Percentiles rank a stretch among this genome's conserved stretches.
Evolutionary conservation across 768 basidiomycete species (phyloP).

Genomic region (Mrakia hoshinonis): DNA sequence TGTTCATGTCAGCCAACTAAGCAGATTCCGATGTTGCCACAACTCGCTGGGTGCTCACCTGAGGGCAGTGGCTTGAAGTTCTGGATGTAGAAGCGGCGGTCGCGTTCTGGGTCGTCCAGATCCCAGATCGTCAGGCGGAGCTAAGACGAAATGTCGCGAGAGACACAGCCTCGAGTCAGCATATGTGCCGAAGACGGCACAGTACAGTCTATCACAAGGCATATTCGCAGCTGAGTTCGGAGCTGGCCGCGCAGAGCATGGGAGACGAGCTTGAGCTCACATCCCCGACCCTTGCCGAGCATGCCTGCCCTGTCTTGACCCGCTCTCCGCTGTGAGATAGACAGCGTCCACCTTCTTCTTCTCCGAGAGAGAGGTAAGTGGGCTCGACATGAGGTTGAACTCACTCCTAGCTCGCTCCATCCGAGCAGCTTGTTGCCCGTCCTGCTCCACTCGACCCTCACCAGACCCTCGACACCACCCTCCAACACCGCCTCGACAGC

Average conservation of each 20-base stretch:
- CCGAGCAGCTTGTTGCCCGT: conserved; percentile 60
- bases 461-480: conserved; percentile 71
- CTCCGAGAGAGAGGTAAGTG: no score
- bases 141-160: conserved; percentile 44
- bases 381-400: conserved; percentile 40
- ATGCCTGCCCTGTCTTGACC: no score
- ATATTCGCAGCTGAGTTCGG: no score
- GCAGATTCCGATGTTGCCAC: conserved; percentile 24
- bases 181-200: neutral
- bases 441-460: conserved; percentile 82
- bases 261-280: no score
- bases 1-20: neutral
- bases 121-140: conserved; percentile 65
- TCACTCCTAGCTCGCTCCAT: conserved; percentile 88
- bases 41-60: conserved; percentile 31
- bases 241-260: no score
- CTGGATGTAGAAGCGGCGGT: conserved; percentile 18
- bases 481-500: conserved; percentile 66
- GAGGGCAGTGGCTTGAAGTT: conserved; percentile 35
- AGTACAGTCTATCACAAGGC: no score
- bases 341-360: no score
- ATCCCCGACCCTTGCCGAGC: no score
- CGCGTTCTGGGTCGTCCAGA: conserved; percentile 7
- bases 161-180: neutral
- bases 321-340: no score